Evolutionary conservation across 2,329 filamentous ascomycete species (phyloP).

Genomic region (Corynespora cassiicola): DNA sequence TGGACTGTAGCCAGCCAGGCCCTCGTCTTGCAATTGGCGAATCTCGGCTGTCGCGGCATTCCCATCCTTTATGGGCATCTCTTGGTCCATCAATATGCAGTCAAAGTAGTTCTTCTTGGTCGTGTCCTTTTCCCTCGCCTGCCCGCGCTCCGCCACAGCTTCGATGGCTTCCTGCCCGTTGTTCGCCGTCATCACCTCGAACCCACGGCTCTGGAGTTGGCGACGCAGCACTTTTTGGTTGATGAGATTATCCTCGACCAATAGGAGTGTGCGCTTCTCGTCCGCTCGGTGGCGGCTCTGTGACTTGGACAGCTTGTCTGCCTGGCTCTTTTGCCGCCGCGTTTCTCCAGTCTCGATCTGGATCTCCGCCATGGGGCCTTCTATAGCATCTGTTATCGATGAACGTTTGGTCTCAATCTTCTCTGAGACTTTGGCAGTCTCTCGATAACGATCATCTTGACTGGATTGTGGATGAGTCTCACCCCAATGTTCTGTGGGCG

Average conservation of each 20-base stretch:
- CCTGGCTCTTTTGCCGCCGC: conserved; percentile 24
- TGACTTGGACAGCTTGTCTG: conserved; percentile 21
- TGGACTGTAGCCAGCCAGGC: conserved; percentile 38
- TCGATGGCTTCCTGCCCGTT: conserved; percentile 55
- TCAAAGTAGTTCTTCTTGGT: conserved; percentile 42
- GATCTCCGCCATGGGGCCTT: conserved; percentile 19
- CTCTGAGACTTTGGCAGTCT: conserved; percentile 26
- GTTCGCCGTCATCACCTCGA: conserved; percentile 51
- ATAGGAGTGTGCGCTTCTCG: conserved; percentile 37
- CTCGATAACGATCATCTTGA: conserved; percentile 26
- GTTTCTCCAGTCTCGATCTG: conserved; percentile 28
- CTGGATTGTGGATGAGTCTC: conserved; percentile 33
- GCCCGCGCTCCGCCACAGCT: conserved; percentile 38
- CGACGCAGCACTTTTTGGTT: conserved; percentile 58
- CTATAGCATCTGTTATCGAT: conserved; percentile 7
- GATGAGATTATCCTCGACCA: conserved; percentile 58
- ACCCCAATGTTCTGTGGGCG: conserved; percentile 35
- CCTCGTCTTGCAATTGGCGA: conserved; percentile 41
- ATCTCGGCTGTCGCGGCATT: conserved; percentile 49
- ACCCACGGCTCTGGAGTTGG: conserved; percentile 53
- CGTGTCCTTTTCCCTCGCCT: conserved; percentile 12
- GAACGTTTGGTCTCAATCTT: conserved; percentile 13
- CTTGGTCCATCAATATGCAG: conserved; percentile 51
- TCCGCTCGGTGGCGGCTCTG: conserved; percentile 26
- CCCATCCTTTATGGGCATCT: conserved; percentile 54